Conservation (phyloP, 495 filamentous ascomycete species). For the Cercophora newfieldiana region DNA sequence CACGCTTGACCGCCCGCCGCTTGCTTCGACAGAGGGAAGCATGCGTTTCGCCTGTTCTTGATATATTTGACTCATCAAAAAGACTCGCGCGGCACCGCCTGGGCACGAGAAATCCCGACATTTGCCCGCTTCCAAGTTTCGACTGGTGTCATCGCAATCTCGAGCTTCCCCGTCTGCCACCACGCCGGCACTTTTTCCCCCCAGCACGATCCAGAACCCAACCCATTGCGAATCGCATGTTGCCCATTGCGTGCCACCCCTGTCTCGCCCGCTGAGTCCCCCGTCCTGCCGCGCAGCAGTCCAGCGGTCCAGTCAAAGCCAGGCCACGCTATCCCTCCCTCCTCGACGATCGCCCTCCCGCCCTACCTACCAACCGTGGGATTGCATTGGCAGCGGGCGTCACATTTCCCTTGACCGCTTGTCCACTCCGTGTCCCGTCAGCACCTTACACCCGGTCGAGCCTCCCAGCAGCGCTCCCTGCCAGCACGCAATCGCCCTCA, state of each 20-base stretch:
- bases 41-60: not conserved
- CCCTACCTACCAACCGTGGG: conserved; percentile 1
- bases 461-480: conserved; percentile 20
- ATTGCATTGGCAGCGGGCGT: conserved; percentile 2
- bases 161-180: not conserved
- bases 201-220: conserved; percentile 1
- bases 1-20: not conserved
- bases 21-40: not conserved
- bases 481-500: conserved; percentile 38
- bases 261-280: conserved; percentile 13
- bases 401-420: conserved; percentile 10
- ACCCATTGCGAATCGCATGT: conserved; percentile 28
- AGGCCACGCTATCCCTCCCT: not conserved
- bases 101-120: not conserved
- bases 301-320: not conserved
- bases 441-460: conserved; percentile 11
- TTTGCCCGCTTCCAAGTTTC: not conserved
- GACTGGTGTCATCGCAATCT: conserved; percentile 10
- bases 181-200: conserved; percentile 7
- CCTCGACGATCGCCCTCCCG: not conserved
- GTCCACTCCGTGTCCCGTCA: conserved; percentile 24
- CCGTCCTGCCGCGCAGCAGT: not conserved
- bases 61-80: conserved; percentile 15
- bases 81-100: not conserved
- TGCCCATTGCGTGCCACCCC: conserved; percentile 32